Evolutionary conservation across 768 basidiomycete species (phyloP).

Genomic region (Macrolepiota dolichaula): DNA sequence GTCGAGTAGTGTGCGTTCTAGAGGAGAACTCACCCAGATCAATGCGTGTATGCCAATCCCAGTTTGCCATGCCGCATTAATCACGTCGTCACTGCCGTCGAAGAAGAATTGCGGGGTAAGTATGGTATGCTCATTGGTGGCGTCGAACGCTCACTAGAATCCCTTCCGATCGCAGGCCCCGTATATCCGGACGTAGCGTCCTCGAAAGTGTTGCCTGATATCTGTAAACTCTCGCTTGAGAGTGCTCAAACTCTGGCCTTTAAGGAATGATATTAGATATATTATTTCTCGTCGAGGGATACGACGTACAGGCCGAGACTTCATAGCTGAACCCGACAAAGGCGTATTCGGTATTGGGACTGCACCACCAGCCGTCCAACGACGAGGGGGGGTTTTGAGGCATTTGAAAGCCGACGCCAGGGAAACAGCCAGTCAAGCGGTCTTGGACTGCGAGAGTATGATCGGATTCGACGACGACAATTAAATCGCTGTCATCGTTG

Average conservation of each 20-base stretch:
- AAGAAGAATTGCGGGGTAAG: neutral
- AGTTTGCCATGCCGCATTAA: conserved; percentile 66
- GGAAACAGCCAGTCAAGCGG: conserved; percentile 29
- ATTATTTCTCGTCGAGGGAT: no score
- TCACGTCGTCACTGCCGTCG: conserved; percentile 44
- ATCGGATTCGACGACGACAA: neutral
- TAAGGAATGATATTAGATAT: no score
- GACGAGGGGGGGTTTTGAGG: conserved; percentile 45
- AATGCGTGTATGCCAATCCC: conserved; percentile 71
- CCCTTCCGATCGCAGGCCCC: conserved; percentile 42
- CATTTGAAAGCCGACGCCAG: conserved; percentile 48
- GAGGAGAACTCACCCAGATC: conserved; percentile 58
- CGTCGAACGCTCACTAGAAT: conserved; percentile 37
- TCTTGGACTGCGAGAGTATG: neutral
- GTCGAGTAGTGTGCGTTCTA: neutral
- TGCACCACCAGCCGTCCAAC: conserved; percentile 62
- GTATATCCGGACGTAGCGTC: conserved; percentile 64
- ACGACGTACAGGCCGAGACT: conserved; percentile 53
- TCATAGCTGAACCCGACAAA: conserved; percentile 81
- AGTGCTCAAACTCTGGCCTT: conserved; percentile 55
- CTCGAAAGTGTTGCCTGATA: conserved; percentile 55
- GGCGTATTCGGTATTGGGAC: conserved; percentile 59
- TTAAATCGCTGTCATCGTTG: neutral
- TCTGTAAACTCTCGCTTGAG: conserved; percentile 56
- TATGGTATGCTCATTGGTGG: neutral